Evolutionary conservation across 129 eudicot species (phyloP), one percentile per base, ranked within the genome.

Genomic region (Kitagawia praeruptora): DNA sequence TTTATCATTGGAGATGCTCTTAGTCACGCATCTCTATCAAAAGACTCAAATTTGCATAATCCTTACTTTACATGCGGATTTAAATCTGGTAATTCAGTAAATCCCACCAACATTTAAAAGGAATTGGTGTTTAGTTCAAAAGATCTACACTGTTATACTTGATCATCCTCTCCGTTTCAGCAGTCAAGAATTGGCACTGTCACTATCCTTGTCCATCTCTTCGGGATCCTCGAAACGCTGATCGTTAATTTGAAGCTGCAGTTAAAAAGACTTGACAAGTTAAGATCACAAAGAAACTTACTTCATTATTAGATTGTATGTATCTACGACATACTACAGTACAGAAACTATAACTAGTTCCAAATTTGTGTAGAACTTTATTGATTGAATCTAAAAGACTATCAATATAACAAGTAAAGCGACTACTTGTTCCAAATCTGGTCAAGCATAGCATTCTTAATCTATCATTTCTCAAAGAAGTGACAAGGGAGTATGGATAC

Each of bases 161-260:
- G 69, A 37, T 25, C 37, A n/a, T 61, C 37, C 37, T 14, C 14
- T 58, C 69, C 37, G 10, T n/a, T 8, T 21, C 15, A 61, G 69
- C 34, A 6, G 70, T 87, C 84, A 90, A 48, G 74, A 76, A 81
- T 74, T 82, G 45, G 74, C 81, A 75, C 77, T 77, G 80, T 83
- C 82, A 4, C 56, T 77, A 7, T 87, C 93, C 63, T 82, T 80
- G 78, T 87, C 92, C 92, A 87, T 90, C 77, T 94, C 98, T 76
- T 94, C 98, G 3, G 97, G 93, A 85, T 94, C 98, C 84, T 94
- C 96, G 74, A 94, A 94, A 45, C 96, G 85, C 70, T 90, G 86
- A 64, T 94, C 98, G 44, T 88, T 87, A 48, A 94, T 88, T 63
- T 88, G 98, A 87, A 94, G 93, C 96, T 94, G 96, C 86, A 84